These are phyloP conservation scores for Phaffomyces thermotolerans DNA, from an alignment of 805 yeast species.

Conservation along the genomic window DNA sequence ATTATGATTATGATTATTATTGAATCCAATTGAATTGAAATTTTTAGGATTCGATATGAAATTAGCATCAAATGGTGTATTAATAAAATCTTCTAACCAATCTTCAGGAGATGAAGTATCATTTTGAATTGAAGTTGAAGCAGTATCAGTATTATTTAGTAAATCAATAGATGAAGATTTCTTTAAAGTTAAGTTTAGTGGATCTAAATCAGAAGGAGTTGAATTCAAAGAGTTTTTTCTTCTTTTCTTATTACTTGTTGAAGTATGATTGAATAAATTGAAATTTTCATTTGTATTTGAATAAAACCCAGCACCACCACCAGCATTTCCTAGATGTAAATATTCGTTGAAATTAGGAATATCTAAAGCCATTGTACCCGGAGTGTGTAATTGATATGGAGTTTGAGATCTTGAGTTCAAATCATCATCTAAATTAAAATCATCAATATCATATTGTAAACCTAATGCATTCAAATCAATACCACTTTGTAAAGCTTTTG, in stretches of 20 bases:
- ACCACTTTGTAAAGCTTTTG: conserved; percentile 28
- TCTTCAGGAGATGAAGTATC: conserved; percentile 33
- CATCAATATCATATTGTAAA: conserved; percentile 24
- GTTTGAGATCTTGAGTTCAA: conserved; percentile 6
- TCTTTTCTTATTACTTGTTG: not conserved
- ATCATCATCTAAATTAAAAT: conserved; percentile 11
- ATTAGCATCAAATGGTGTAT: conserved; percentile 55
- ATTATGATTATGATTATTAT: not conserved
- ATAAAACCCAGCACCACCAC: conserved; percentile 35
- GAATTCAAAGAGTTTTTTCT: not conserved
- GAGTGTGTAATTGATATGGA: conserved; percentile 15
- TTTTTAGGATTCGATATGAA: conserved; percentile 37
- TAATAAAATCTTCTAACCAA: conserved; percentile 67
- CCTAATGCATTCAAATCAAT: conserved; percentile 33
- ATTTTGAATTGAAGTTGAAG: conserved; percentile 16
- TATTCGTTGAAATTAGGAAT: conserved; percentile 33
- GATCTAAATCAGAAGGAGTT: not conserved
- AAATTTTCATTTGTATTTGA: conserved; percentile 10
- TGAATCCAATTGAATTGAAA: conserved; percentile 53
- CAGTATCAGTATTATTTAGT: conserved; percentile 5
- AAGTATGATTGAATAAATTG: conserved; percentile 14
- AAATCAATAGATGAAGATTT: not conserved
- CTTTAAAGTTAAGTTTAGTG: not conserved
- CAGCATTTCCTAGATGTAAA: conserved; percentile 31
- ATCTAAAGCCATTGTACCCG: conserved; percentile 13